Evolutionary conservation across 192 early-diverging fungal genomes (phyloP).

Genomic region (Spinellus fusiger): DNA sequence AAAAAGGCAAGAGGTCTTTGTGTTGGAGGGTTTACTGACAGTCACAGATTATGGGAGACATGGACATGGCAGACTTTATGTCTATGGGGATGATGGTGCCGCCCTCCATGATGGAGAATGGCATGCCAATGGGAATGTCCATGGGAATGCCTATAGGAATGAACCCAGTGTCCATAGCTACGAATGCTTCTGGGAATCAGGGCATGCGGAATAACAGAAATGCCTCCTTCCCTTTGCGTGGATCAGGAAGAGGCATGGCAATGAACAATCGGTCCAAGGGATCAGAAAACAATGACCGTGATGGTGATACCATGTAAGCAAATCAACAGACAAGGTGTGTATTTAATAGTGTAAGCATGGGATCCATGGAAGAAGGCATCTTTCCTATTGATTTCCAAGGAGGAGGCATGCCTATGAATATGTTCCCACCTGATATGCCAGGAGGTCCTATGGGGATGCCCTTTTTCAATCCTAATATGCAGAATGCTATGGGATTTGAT

Average conservation of each 20-base stretch:
- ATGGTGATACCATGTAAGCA: slow-evolving; percentile 10
- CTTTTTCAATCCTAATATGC: slow-evolving; percentile 30
- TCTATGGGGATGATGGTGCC: slow-evolving; percentile 40
- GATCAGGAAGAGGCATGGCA: slow-evolving; percentile 7
- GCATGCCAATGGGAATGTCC: slow-evolving; percentile 27
- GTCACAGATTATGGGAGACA: slow-evolving; percentile 33
- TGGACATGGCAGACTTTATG: slow-evolving; percentile 42
- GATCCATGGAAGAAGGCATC: slow-evolving; percentile 10
- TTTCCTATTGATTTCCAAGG: slow-evolving; percentile 17
- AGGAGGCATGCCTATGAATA: slow-evolving; percentile 23
- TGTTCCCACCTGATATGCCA: slow-evolving; percentile 34
- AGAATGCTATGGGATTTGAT: slow-evolving; percentile 28
- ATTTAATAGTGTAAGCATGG: slow-evolving; percentile 2
- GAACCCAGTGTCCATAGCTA: not conserved
- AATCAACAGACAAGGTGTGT: not conserved
- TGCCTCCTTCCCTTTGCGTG: not conserved
- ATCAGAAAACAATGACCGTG: slow-evolving; percentile 6
- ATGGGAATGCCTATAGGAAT: slow-evolving; percentile 27
- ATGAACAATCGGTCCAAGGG: slow-evolving; percentile 11
- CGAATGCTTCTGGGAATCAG: not conserved
- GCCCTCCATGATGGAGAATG: slow-evolving; percentile 33
- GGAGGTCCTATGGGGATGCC: slow-evolving; percentile 26
- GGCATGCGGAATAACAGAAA: slow-evolving; percentile 1
- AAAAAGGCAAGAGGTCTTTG: slow-evolving; percentile 12
- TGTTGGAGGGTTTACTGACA: not conserved